Base-by-base conservation (phyloP, 768 basidiomycete species). In the Suillus decipiens region DNA sequence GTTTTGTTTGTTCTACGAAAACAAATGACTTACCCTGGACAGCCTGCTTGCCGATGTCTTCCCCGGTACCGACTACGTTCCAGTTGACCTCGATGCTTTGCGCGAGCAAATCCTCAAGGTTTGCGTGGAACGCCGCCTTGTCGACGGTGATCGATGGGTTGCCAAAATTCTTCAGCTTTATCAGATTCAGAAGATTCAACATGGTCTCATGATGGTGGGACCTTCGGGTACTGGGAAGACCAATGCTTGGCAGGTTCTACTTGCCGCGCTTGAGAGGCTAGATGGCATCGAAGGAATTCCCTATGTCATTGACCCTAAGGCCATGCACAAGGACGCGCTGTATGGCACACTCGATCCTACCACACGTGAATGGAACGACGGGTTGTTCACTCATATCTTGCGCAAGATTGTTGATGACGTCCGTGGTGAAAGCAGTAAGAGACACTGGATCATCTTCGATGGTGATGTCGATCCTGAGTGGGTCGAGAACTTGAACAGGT, bases 401-500 rank as follows among this genome's bases (percentile, higher is more conserved):
- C 89, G 97, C 59, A 99, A 96, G 77, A 99, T 99, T 65, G 94
- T 99, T 57, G 97, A 99, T 71, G 95, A 99, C 72, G 96, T 98
- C 48, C 93, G 97, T 71, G 97, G 97, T 19, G 97, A 99, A 77
- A 97, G 94, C 73, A 84, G 86, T 19, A 98, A 96, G 79, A 81
- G 97, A 37, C 97, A 99, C 72, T 99, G 96, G 97, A 99, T 99
- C 69, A 92, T 99, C 64, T 99, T 99, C 66, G 97, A 99, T 71
- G 97, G 97, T 63, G 97, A 99, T 69, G 97, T 99, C 48, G 97
- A 99, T 81, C 97, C 96, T 0, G 97, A 99, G 77, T 99, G 97
- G 97, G 97, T 99, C 2, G 97, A 99, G 78, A 99, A 99, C 76
- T 77, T 99, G 77, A 99, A 99, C 78, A 98, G 96, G 97, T 92